Evolutionary conservation across 768 basidiomycete genomes (phyloP), one percentile per base, ranked within the genome.

Genomic region (Leucocoprinus sp.): DNA sequence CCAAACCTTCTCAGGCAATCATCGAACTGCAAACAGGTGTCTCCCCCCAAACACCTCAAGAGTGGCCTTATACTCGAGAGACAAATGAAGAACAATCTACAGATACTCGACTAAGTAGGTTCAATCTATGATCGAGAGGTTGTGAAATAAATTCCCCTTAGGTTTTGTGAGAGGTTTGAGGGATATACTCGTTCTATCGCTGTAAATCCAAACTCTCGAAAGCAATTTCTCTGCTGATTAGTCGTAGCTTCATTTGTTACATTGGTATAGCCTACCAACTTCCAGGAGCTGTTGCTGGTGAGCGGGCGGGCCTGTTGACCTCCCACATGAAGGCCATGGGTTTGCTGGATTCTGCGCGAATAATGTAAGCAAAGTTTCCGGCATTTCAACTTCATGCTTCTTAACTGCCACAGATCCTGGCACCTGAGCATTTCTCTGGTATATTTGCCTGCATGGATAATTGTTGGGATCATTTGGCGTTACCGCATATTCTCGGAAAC

Each of bases 311-410:
- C 43, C 61, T 74, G 12, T 58, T 89, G 24, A 86, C 87, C 0
- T 64, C 75, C 6, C 84, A 89, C 55, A 76, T 89, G 70, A 81
- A 82, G 55, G 84, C 76, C 2, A 89, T 90, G 87, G 87, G 87
- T 6, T 68, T 88, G 11, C 60, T 74, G 5, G 84, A 87, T 54
- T 76, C 76, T 0, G 83, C 85, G 9, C 71, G 84, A 28, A 74
- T 84, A 38, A 49, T 78, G 74, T 77, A 55, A 12, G 75, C 56
- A 8, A 11, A 23, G 29, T 15, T 42, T 18, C 17, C 29, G 34
- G 26, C 26, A 22, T 15, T 39, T 42, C 21, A 6, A 14, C 29
- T 41, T 11, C 23, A 19, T 28, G 12, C 11, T 35, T 3, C 23
- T 36, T 48, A 27, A 70, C 68, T 35, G 71, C 67, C 3, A 11